These are phyloP conservation scores for Curvularia verruculosa DNA, from an alignment of 2,329 filamentous ascomycete genomes.

Conservation along the genomic window DNA sequence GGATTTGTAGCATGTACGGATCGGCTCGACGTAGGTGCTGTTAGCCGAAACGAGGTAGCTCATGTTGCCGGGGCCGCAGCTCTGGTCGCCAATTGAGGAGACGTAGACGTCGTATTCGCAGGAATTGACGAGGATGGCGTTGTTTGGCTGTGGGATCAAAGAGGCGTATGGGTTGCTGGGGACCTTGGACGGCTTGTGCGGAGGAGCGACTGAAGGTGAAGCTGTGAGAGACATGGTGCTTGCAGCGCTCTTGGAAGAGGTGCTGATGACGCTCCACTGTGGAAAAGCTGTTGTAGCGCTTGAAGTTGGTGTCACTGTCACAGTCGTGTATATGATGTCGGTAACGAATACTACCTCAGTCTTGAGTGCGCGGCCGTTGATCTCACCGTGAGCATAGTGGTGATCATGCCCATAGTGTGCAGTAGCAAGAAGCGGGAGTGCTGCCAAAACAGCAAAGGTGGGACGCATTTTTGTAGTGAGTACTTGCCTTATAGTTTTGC, in stretches of 20 bases:
- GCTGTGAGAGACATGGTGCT: background rate
- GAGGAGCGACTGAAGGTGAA: background rate
- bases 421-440: slow-evolving; percentile 6
- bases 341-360: slow-evolving; percentile 18
- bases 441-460: background rate
- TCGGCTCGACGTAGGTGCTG: slow-evolving; percentile 11
- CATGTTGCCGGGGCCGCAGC: slow-evolving; percentile 2
- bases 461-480: slow-evolving; percentile 2
- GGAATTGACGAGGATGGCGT: slow-evolving; percentile 25
- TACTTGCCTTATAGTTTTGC: background rate
- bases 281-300: background rate
- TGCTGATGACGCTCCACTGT: background rate
- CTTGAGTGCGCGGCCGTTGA: slow-evolving; percentile 5
- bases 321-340: slow-evolving; percentile 12
- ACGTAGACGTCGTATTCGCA: slow-evolving; percentile 28
- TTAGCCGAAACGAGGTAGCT: slow-evolving; percentile 9
- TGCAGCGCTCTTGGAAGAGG: background rate
- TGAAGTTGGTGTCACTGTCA: slow-evolving; percentile 3
- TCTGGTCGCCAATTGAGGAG: slow-evolving; percentile 16
- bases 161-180: slow-evolving; percentile 9
- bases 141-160: slow-evolving; percentile 7
- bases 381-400: slow-evolving; percentile 2
- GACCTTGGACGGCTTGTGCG: background rate
- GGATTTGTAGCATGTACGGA: slow-evolving; percentile 12
- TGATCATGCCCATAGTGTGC: background rate